A percentile compares a stretch with the other conserved stretches of the same genome.
Conservation (phyloP, 352 stramenopile genomes). For the Blastocystis sp. region DNA sequence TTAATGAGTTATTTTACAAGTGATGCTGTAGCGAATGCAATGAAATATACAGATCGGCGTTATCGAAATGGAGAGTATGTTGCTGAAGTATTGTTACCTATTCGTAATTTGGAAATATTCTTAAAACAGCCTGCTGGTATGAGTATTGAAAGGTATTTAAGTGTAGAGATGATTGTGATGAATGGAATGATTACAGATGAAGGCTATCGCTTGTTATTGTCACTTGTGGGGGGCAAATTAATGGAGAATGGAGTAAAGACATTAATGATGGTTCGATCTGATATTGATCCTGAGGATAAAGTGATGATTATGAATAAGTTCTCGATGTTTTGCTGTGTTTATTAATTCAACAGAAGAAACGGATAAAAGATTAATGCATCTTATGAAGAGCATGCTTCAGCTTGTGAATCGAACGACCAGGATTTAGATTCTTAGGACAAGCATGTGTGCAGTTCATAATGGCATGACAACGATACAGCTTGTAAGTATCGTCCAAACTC, state of each 20-base stretch:
- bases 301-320: slow-evolving; percentile 12
- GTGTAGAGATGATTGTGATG: neutral
- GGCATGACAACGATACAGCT: no score
- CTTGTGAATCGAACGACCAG: no score
- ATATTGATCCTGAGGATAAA: neutral
- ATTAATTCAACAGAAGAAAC: neutral
- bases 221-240: slow-evolving; percentile 1
- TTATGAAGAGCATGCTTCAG: no score
- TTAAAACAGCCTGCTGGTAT: neutral
- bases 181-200: neutral
- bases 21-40: neutral
- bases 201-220: slow-evolving; percentile 1
- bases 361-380: slow-evolving; percentile 36
- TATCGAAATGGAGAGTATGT: slow-evolving; percentile 13
- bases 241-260: neutral
- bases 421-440: no score
- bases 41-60: slow-evolving; percentile 14
- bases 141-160: neutral
- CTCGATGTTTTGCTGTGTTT: neutral
- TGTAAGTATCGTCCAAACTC: no score
- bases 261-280: neutral
- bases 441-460: no score
- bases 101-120: slow-evolving; percentile 47
- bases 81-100: neutral
- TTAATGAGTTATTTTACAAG: slow-evolving; percentile 34